Conservation (phyloP, 1,284 basidiomycete genomes). For the Pseudozyma tsukubaensis region DNA sequence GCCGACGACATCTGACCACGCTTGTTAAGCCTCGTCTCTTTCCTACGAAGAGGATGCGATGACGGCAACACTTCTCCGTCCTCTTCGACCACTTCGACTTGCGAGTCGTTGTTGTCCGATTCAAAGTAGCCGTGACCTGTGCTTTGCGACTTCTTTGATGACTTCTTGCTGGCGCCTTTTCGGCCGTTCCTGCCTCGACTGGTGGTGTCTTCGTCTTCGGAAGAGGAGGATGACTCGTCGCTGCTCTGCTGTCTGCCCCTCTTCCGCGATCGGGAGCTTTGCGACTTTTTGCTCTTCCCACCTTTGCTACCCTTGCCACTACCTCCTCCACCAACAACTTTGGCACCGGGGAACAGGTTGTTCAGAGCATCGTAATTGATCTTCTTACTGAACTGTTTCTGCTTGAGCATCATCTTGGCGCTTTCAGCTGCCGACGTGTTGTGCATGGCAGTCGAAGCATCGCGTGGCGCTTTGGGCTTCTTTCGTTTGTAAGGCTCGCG, state of each 20-base stretch:
- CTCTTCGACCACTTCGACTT: slow-evolving; percentile 40
- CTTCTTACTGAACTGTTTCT: slow-evolving; percentile 64
- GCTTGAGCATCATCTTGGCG: slow-evolving; percentile 66
- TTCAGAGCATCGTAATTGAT: slow-evolving; percentile 68
- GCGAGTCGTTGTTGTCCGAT: slow-evolving; percentile 33
- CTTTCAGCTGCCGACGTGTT: slow-evolving; percentile 63
- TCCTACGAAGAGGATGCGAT: slow-evolving; percentile 40
- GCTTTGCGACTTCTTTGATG: slow-evolving; percentile 10
- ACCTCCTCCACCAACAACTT: slow-evolving; percentile 28
- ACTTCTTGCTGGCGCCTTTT: slow-evolving; percentile 23
- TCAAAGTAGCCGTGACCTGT: slow-evolving; percentile 29
- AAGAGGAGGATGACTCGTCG: slow-evolving; percentile 28
- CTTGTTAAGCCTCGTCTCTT: slow-evolving; percentile 36
- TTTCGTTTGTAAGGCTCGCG: slow-evolving; percentile 59
- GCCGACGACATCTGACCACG: slow-evolving; percentile 23
- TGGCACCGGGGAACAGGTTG: slow-evolving; percentile 56
- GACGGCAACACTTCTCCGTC: slow-evolving; percentile 41
- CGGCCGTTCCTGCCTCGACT: slow-evolving; percentile 5
- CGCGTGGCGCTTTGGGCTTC: slow-evolving; percentile 58
- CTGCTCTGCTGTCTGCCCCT: slow-evolving; percentile 33
- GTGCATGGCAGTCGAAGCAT: slow-evolving; percentile 59
- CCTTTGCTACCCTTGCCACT: slow-evolving; percentile 13
- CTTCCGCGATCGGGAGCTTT: slow-evolving; percentile 12
- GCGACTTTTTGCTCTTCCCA: slow-evolving; percentile 13
- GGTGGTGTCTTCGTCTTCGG: slow-evolving; percentile 42